Evolutionary conservation across 352 stramenopile species (phyloP), one percentile per base, ranked within the genome.

Genomic region (Aphanomyces euteiches): DNA sequence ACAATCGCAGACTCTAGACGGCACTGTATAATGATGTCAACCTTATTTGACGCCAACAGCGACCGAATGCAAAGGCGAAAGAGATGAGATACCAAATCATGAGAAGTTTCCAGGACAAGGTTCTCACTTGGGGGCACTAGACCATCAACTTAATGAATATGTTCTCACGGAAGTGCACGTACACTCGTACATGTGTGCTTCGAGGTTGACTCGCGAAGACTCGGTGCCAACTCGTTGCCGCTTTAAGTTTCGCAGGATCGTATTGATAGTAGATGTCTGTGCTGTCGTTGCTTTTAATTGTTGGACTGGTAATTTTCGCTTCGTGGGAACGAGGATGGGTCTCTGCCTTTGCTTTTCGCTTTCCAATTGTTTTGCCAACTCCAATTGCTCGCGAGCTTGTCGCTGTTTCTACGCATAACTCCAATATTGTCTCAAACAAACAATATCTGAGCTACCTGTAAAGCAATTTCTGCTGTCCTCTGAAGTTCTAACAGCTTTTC

Each of bases 401-500:
- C 47, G 43, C 36, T 70, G 64, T 50, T 70, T 70, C 64, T 70
- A 63, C 17, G n/a, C 54, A 40, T 3, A 4, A 40, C 19, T 28
- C 28, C 28, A 28, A 28, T 28, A 28, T 28, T 28, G 28, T 28
- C 28, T 28, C 28, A 28, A 28, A 2, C 28, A 28, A 28, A 28
- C 28, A 28, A 28, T 28, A 28, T 28, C 28, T 28, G 28, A 28
- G 28, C 28, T 28, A 70, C 64, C 54, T 70, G 59, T 12, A 70
- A 37, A 10, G 64, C 39, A 21, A 63, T 50, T 17, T 41, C 54
- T 17, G 64, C 64, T 19, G 64, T 56, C 39, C 56, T 61, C 38
- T 70, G 43, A 13, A 70, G 54, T 36, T 70, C 64, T 17, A 56
- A 10, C 12, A 70, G 53, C 34, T 70, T 70, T 47, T 70, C 64